A percentile compares a stretch with the other conserved stretches of the same genome.
phyloP scores from a whole-genome alignment of 805 yeast genomes.

The Schwanniomyces sp. region DNA sequence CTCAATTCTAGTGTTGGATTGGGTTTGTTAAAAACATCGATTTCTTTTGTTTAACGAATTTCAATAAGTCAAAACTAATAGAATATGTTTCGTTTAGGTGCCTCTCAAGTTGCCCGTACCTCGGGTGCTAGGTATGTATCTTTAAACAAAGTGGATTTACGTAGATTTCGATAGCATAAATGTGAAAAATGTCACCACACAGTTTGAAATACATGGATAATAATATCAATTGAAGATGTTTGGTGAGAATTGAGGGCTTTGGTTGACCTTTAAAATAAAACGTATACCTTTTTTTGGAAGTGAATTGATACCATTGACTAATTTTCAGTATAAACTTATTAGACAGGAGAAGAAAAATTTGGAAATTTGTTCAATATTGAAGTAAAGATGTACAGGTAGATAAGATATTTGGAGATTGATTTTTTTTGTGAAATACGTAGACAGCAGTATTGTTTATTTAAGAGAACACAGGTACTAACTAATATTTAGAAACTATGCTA shows the following conservation, averaged over 20 bases:
- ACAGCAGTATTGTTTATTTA: background rate
- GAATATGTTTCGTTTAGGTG: slow-evolving; percentile 56
- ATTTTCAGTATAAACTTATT: too few species aligned
- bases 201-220: background rate
- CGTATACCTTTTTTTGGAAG: too few species aligned
- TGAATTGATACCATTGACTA: too few species aligned
- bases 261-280: too few species aligned
- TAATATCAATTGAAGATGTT: background rate
- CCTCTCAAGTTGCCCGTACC: slow-evolving; percentile 49
- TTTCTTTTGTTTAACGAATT: background rate
- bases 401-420: background rate
- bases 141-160: background rate
- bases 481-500: slow-evolving; percentile 85
- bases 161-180: background rate
- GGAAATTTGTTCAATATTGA: too few species aligned
- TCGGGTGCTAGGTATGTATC: slow-evolving; percentile 53
- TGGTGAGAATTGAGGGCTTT: background rate
- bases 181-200: background rate
- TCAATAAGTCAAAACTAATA: slow-evolving; percentile 3
- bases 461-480: slow-evolving; percentile 19
- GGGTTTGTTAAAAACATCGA: background rate
- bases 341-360: too few species aligned
- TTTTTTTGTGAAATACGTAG: background rate
- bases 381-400: too few species aligned
- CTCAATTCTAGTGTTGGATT: background rate